phyloP scores from a whole-genome alignment of 306 rosid genomes.

The Quercus wislizeni region DNA sequence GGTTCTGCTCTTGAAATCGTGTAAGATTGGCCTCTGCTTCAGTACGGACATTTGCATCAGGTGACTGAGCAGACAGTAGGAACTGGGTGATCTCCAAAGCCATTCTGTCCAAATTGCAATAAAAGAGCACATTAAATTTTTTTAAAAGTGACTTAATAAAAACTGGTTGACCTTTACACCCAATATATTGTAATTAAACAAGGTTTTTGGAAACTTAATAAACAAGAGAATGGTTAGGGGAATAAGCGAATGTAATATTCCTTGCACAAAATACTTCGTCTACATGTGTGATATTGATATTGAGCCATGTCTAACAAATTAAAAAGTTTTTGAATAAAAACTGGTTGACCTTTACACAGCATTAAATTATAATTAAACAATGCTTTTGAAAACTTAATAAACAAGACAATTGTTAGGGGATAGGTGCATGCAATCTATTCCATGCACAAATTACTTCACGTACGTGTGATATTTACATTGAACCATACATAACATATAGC shows the following conservation, averaged over 20 bases:
- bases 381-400: background rate
- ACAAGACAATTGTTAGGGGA: background rate
- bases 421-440: background rate
- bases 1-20: conserved; percentile 39
- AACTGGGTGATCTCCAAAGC: conserved; percentile 36
- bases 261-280: background rate
- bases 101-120: conserved; percentile 16
- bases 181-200: background rate
- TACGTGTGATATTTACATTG: background rate
- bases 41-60: conserved; percentile 33
- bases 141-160: background rate
- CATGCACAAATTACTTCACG: background rate
- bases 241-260: background rate
- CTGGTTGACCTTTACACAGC: background rate
- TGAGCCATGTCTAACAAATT: background rate
- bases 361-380: background rate
- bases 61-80: conserved; percentile 38
- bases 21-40: conserved; percentile 31
- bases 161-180: background rate
- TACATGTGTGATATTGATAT: background rate
- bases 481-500: background rate
- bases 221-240: background rate
- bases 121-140: background rate
- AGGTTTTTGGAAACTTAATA: background rate
- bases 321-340: background rate